phyloP scores from a whole-genome alignment of 2,329 filamentous ascomycete species.

The Blumeria hordei region DNA sequence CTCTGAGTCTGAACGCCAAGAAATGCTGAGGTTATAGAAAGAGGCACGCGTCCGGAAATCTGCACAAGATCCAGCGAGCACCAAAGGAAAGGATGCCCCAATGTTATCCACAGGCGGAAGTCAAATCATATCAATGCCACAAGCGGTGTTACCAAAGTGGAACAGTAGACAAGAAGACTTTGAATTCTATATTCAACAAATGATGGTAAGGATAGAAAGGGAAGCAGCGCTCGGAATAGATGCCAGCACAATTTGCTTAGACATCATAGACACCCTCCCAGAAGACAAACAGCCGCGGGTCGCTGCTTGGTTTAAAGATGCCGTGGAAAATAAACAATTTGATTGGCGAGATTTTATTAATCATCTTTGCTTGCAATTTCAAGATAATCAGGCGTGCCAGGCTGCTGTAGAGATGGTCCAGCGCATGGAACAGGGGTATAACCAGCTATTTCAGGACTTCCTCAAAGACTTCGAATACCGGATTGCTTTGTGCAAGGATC shows the following conservation, averaged over 20 bases:
- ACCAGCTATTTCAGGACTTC: background rate
- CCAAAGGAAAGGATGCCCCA: no score
- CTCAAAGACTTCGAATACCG: background rate
- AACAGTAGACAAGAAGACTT: background rate
- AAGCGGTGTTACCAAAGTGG: background rate
- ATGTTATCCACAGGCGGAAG: no score
- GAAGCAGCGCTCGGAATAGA: background rate
- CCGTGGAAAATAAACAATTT: background rate
- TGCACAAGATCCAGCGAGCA: no score
- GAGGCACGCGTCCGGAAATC: background rate
- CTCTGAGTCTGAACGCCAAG: background rate
- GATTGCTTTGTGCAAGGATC: background rate
- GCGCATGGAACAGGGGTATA: background rate
- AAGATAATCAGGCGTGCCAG: background rate
- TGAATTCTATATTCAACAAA: background rate
- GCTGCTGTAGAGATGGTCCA: background rate
- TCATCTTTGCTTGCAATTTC: background rate
- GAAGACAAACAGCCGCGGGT: background rate
- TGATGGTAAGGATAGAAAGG: background rate
- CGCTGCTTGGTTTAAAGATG: background rate
- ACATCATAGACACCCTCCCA: background rate
- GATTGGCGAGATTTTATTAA: background rate
- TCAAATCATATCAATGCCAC: background rate
- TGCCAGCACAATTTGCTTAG: background rate
- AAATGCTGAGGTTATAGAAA: background rate